These are phyloP conservation scores for Oryza longistaminata DNA, from an alignment of 176 grass and related monocot species.

Conservation along the genomic window DNA sequence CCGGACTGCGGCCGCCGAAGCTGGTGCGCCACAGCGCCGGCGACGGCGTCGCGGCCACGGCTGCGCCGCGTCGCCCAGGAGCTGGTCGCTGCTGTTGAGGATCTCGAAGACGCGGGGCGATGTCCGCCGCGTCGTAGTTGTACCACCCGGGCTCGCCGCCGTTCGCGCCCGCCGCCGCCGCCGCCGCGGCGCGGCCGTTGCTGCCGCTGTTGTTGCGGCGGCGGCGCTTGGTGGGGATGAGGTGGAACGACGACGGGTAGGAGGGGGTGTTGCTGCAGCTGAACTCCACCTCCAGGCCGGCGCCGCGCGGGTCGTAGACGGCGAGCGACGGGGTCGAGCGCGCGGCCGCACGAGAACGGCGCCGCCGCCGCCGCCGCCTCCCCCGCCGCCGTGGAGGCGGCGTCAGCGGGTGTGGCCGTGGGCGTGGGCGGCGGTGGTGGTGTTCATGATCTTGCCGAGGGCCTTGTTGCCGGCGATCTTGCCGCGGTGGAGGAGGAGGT, in stretches of 20 bases:
- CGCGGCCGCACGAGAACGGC: conserved; percentile 35
- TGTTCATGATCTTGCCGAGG: conserved; percentile 55
- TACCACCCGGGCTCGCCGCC: conserved; percentile 50
- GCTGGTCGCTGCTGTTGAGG: conserved; percentile 57
- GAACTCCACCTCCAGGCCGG: conserved; percentile 78
- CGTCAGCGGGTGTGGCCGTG: conserved; percentile 28
- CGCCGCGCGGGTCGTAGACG: conserved; percentile 34
- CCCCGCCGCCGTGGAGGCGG: neutral
- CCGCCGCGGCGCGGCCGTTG: conserved; percentile 22
- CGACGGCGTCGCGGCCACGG: conserved; percentile 38
- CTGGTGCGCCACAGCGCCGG: conserved; percentile 46
- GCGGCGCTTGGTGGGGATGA: conserved; percentile 37
- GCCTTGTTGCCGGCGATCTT: conserved; percentile 92
- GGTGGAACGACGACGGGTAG: conserved; percentile 44
- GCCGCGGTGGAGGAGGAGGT: conserved; percentile 72
- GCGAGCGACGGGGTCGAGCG: conserved; percentile 45
- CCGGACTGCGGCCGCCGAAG: conserved; percentile 66
- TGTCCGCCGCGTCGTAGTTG: conserved; percentile 73
- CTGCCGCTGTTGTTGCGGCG: conserved; percentile 16
- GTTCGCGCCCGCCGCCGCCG: conserved; percentile 32
- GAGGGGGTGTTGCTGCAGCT: conserved; percentile 92
- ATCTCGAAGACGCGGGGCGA: conserved; percentile 70
- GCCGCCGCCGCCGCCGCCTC: neutral
- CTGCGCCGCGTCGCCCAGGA: neutral
- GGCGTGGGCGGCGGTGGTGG: conserved; percentile 15